Evolutionary conservation across 768 basidiomycete species (phyloP).

Genomic region (Postia placenta): DNA sequence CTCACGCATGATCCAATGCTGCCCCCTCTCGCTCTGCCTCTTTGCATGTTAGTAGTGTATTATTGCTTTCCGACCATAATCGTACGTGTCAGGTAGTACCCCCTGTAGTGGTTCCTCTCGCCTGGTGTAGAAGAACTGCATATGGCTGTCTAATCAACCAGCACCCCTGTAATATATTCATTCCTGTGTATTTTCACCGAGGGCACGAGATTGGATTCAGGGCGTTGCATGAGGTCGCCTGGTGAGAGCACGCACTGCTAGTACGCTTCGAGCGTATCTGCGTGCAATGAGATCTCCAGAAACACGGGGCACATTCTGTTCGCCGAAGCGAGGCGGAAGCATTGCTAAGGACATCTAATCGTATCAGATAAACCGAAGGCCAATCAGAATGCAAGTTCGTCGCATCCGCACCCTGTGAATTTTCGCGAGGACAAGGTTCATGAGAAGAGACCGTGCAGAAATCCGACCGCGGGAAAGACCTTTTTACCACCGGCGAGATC

Average conservation of each 20-base stretch:
- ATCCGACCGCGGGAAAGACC: background rate
- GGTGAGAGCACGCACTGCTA: background rate
- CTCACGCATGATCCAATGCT: background rate
- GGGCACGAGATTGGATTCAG: background rate
- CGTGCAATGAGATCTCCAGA: background rate
- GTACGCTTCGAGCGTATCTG: background rate
- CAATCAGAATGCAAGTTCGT: background rate
- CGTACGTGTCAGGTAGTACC: too few species aligned
- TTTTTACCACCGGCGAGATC: background rate
- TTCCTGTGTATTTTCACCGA: background rate
- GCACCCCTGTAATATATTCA: too few species aligned
- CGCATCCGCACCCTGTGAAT: background rate
- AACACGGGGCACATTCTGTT: background rate
- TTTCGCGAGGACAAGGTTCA: background rate
- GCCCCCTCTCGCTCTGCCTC: background rate
- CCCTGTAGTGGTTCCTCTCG: too few species aligned
- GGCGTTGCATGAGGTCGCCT: background rate
- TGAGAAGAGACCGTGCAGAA: background rate
- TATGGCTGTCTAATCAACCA: too few species aligned
- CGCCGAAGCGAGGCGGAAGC: background rate
- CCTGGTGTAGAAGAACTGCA: too few species aligned
- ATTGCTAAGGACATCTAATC: background rate
- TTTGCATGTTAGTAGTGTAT: background rate
- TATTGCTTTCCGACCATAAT: background rate
- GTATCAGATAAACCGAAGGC: conserved; percentile 1